phyloP scores from a whole-genome alignment of 1,139 yeast genomes.

The Yamadazyma dendronema region DNA sequence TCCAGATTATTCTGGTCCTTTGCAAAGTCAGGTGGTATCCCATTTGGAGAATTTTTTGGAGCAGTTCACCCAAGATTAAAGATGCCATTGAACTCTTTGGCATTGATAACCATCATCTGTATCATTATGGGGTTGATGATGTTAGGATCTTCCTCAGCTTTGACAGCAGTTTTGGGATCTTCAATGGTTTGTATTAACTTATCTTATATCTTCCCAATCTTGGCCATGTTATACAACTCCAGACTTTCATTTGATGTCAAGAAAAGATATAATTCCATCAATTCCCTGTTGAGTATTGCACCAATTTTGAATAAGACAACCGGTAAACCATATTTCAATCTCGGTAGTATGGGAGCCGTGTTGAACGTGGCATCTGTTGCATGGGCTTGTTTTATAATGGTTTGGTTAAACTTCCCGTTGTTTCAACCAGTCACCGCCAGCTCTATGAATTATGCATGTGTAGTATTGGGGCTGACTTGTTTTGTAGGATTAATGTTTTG shows the following conservation, averaged over 20 bases:
- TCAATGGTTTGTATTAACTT: slow-evolving; percentile 29
- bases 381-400: slow-evolving; percentile 29
- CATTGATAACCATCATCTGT: slow-evolving; percentile 18
- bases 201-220: slow-evolving; percentile 28
- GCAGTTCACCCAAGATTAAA: slow-evolving; percentile 19
- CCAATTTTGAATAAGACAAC: slow-evolving; percentile 15
- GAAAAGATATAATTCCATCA: slow-evolving; percentile 10
- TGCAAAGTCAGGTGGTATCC: slow-evolving; percentile 27
- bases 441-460: slow-evolving; percentile 39
- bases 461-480: slow-evolving; percentile 32
- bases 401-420: slow-evolving; percentile 30
- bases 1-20: slow-evolving; percentile 31
- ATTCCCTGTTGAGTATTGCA: slow-evolving; percentile 12
- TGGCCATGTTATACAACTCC: slow-evolving; percentile 21
- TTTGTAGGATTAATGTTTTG: slow-evolving; percentile 27
- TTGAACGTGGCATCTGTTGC: slow-evolving; percentile 25
- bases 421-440: slow-evolving; percentile 28
- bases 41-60: slow-evolving; percentile 24
- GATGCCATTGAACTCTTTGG: slow-evolving; percentile 25
- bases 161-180: slow-evolving; percentile 29
- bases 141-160: slow-evolving; percentile 25
- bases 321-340: slow-evolving; percentile 21
- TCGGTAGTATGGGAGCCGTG: slow-evolving; percentile 27
- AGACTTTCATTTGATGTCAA: slow-evolving; percentile 15
- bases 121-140: slow-evolving; percentile 22